Evolutionary conservation across 768 basidiomycete genomes (phyloP), one percentile per base, ranked within the genome.

Genomic region (Hygrophoropsis aurantiaca): DNA sequence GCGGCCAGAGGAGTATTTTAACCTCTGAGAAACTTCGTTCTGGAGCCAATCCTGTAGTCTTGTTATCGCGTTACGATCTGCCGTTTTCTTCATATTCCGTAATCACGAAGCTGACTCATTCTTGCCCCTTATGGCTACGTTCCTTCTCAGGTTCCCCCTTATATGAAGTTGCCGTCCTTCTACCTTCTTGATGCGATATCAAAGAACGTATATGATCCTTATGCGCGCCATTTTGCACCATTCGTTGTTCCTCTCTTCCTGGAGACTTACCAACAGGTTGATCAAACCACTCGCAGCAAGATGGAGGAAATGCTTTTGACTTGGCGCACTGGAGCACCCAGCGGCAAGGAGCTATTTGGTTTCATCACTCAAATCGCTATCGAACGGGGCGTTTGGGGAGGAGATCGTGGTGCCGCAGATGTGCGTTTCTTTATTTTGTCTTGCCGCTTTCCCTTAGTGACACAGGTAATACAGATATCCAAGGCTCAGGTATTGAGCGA

Each of bases 251-350:
- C 83, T 18, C 70, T 94, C 15, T 98, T 94, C 71, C 74, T 97
- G 55, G 83, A 90, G 53, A 85, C 94, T 23, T 97, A 98, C 68
- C 76, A 80, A 38, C 78, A 82, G 57, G 94, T 97, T 54, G 94
- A 97, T 61, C 82, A 82, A 42, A 69, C 68, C 34, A 95, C 91
- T 20, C 84, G 88, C 51, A 81, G 82, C 64, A 98, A 98, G 68
- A 94, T 99, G 90, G 92, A 95, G 62, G 97, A 99, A 67, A 93
- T 99, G 85, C 80, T 98, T 11, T 68, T 90, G 23, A 95, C 97
- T 5, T 99, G 97, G 97, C 79, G 94, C 33, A 87, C 83, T 19
- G 93, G 91, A 13, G 85, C 87, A 11, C 87, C 90, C 2, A 78
- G 75, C 26, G 81, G 89, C 27, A 81, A 81, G 43, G 90, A 94